Evolutionary conservation across 2,329 filamentous ascomycete species (phyloP).

Genomic region (Trichoderma sp.): DNA sequence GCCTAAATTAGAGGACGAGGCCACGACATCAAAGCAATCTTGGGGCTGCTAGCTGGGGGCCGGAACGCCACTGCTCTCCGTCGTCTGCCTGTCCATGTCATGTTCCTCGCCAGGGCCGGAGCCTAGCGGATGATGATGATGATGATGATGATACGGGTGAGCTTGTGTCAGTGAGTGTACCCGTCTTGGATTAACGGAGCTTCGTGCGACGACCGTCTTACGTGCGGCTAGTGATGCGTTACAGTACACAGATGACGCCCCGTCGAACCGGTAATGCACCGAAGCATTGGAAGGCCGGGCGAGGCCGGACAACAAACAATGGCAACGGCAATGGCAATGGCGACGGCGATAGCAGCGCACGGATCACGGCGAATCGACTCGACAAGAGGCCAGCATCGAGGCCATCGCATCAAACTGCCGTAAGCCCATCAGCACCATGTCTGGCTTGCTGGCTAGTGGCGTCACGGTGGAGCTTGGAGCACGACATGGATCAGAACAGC

Average conservation of each 20-base stretch:
- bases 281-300: background rate
- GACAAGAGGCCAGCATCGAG: background rate
- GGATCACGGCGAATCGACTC: background rate
- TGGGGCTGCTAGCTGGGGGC: background rate
- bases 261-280: background rate
- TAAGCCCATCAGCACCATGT: slow-evolving; percentile 17
- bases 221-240: background rate
- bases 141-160: background rate
- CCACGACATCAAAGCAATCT: background rate
- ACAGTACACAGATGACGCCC: background rate
- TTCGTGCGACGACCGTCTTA: background rate
- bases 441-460: slow-evolving; percentile 9
- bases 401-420: background rate
- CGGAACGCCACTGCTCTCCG: background rate
- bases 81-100: background rate
- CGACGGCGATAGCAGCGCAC: background rate
- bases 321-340: background rate
- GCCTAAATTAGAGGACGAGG: background rate
- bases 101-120: background rate
- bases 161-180: background rate
- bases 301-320: background rate
- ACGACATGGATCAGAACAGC: slow-evolving; percentile 2
- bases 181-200: background rate
- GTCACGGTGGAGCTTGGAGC: slow-evolving; percentile 6
- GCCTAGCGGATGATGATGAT: background rate